Percentiles rank a stretch among this genome's conserved stretches.
Evolutionary conservation across 805 yeast species (phyloP).

Genomic region (Hanseniaspora singularis): DNA sequence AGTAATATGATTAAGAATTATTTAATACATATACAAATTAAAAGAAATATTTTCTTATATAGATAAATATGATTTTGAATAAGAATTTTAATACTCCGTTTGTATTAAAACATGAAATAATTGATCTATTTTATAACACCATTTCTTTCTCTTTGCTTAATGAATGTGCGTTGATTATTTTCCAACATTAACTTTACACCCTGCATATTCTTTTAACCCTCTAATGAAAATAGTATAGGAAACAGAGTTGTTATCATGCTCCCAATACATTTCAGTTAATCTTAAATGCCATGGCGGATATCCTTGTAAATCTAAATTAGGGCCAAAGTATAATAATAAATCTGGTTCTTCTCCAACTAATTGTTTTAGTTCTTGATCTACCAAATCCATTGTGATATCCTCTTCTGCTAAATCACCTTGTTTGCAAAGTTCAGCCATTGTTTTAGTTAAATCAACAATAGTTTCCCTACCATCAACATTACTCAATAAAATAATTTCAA

Average conservation of each 20-base stretch:
- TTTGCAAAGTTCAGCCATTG: slow-evolving; percentile 65
- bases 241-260: slow-evolving; percentile 70
- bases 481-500: slow-evolving; percentile 57
- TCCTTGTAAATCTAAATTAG: slow-evolving; percentile 79
- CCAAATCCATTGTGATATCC: slow-evolving; percentile 62
- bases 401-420: slow-evolving; percentile 46
- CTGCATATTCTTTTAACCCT: slow-evolving; percentile 62
- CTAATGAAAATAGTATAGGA: slow-evolving; percentile 72
- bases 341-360: slow-evolving; percentile 91
- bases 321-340: slow-evolving; percentile 69
- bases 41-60: too few relatives aligned
- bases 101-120: background rate
- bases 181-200: slow-evolving; percentile 81
- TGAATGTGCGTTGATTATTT: too few relatives aligned
- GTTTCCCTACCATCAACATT: slow-evolving; percentile 80
- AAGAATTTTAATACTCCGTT: background rate
- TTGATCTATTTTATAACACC: too few relatives aligned
- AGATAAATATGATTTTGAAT: background rate
- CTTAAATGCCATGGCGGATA: slow-evolving; percentile 98
- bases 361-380: slow-evolving; percentile 61
- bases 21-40: too few relatives aligned
- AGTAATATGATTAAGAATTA: too few relatives aligned
- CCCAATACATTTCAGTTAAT: slow-evolving; percentile 81
- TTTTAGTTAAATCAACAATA: slow-evolving; percentile 74
- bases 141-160: background rate